These are phyloP conservation scores for Solanum verrucosum DNA, from an alignment of 257 asterid species.

Conservation along the genomic window DNA sequence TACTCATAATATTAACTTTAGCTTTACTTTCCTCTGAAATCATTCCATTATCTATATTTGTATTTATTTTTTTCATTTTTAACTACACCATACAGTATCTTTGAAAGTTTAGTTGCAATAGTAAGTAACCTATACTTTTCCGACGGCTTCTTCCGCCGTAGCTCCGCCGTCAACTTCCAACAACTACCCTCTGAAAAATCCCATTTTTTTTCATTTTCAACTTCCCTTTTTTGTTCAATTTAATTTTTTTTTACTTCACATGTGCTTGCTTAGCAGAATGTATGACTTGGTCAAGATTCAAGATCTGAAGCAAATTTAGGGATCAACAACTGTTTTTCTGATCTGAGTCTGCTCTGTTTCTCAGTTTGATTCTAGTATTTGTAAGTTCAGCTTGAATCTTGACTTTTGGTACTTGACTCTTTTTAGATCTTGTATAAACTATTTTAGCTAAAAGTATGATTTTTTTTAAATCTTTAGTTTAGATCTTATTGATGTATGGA, in stretches of 20 bases:
- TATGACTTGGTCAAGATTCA: neutral
- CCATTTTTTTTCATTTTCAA: neutral
- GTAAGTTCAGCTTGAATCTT: neutral
- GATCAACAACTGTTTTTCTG: neutral
- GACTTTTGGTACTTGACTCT: neutral
- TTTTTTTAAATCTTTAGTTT: neutral
- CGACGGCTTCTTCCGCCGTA: slow-evolving; percentile 6
- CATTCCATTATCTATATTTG: slow-evolving; percentile 2
- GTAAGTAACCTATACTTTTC: slow-evolving; percentile 5
- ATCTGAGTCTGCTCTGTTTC: neutral
- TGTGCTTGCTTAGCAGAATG: neutral
- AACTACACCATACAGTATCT: slow-evolving; percentile 6
- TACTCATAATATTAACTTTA: neutral
- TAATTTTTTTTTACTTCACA: neutral
- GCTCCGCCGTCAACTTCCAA: slow-evolving; percentile 6
- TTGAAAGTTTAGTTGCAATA: neutral
- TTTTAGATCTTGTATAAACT: neutral
- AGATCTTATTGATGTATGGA: slow-evolving; percentile 1
- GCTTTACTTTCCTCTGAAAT: neutral
- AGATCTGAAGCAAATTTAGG: neutral
- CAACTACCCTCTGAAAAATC: neutral
- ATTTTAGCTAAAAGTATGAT: neutral
- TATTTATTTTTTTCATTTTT: neutral
- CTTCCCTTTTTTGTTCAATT: neutral
- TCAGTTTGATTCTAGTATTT: neutral